Evolutionary conservation across 305 asterid species (phyloP).

Genomic region (Fraxinus latifolia): DNA sequence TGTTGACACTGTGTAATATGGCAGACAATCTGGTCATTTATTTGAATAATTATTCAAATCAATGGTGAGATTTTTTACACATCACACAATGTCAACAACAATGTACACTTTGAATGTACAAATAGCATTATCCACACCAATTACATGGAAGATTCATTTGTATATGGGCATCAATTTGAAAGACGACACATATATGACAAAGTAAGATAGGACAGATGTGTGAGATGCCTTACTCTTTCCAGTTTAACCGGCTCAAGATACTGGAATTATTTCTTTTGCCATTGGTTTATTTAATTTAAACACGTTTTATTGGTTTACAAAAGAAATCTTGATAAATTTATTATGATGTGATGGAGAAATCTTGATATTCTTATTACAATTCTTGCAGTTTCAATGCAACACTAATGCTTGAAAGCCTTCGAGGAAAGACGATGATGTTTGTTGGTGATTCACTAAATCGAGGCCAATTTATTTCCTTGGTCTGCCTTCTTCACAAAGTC

Average conservation of each 20-base stretch:
- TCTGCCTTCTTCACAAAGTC: constrained; percentile 59
- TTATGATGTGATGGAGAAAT: not conserved
- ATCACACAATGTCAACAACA: no score
- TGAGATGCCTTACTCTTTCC: not conserved
- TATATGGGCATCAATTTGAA: not conserved
- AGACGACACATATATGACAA: not conserved
- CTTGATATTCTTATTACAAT: not conserved
- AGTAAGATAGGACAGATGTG: not conserved
- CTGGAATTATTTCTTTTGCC: not conserved
- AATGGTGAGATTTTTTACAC: no score
- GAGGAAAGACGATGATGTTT: constrained; percentile 69
- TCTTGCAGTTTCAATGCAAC: constrained; percentile 58
- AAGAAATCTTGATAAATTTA: not conserved
- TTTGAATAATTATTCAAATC: no score
- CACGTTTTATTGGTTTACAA: not conserved
- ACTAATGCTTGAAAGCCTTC: constrained; percentile 55
- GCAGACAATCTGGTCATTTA: no score
- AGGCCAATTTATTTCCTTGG: constrained; percentile 65
- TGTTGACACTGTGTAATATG: no score
- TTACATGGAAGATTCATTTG: not conserved
- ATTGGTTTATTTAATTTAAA: not conserved
- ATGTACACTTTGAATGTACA: no score
- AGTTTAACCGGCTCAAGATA: not conserved
- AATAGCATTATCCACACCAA: not conserved
- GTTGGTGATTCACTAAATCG: constrained; percentile 77